phyloP scores from a whole-genome alignment of 2,329 filamentous ascomycete genomes.

The Colletotrichum sojae region DNA sequence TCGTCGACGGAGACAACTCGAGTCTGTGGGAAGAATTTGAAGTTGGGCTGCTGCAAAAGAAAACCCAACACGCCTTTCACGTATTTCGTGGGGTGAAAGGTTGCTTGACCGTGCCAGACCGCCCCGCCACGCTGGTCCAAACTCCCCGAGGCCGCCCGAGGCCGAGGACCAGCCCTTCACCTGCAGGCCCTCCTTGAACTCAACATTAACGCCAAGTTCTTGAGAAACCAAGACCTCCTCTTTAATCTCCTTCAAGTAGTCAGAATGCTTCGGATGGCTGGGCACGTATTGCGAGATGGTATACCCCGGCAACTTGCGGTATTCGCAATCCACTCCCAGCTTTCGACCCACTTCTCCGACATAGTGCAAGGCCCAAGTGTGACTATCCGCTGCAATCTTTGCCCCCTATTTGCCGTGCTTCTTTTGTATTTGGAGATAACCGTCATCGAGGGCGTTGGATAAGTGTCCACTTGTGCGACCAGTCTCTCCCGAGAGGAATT shows the following conservation, averaged over 20 bases:
- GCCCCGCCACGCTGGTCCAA: constrained; percentile 66
- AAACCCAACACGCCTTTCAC: constrained; percentile 66
- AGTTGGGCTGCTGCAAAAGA: constrained; percentile 65
- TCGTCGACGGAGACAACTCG: constrained; percentile 63
- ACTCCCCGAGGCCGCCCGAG: constrained; percentile 51
- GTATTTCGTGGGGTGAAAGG: constrained; percentile 72
- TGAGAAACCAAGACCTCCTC: constrained; percentile 61
- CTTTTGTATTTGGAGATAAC: constrained; percentile 64
- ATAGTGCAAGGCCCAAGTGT: constrained; percentile 66
- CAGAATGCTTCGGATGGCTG: constrained; percentile 57
- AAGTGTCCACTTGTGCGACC: constrained; percentile 69
- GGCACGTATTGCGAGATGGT: constrained; percentile 64
- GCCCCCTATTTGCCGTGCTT: constrained; percentile 67
- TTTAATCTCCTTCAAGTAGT: constrained; percentile 61
- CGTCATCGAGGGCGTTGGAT: constrained; percentile 67
- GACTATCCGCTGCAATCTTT: constrained; percentile 64
- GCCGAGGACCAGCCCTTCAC: constrained; percentile 65
- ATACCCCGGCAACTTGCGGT: constrained; percentile 63
- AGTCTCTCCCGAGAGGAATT: constrained; percentile 67
- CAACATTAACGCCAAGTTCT: constrained; percentile 58
- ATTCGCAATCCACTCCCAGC: constrained; percentile 70
- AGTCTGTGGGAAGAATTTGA: constrained; percentile 66
- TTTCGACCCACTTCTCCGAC: constrained; percentile 64
- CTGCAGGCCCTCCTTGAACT: constrained; percentile 59
- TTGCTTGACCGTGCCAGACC: constrained; percentile 63